phyloP scores from a whole-genome alignment of 768 basidiomycete species.

The Candolleomyces aberdarensis region DNA sequence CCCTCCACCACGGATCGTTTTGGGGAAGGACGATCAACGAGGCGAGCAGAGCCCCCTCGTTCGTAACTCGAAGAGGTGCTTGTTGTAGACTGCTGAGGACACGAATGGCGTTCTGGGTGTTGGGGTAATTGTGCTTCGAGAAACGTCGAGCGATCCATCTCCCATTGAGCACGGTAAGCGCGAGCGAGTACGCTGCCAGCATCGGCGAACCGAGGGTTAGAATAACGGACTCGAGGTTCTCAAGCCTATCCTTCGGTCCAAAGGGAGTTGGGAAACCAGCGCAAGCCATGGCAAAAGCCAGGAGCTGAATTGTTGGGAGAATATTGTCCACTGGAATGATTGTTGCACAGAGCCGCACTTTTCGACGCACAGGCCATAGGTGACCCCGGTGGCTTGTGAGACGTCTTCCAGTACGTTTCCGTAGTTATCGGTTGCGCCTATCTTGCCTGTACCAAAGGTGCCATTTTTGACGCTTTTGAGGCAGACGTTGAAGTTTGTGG shows the following conservation, averaged over 20 bases:
- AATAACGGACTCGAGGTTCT: conserved; percentile 40
- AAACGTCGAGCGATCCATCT: conserved; percentile 37
- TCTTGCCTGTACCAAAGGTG: conserved; percentile 4
- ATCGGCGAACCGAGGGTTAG: conserved; percentile 43
- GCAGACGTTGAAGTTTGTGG: conserved; percentile 18
- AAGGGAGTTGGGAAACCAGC: conserved; percentile 47
- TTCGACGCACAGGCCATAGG: conserved; percentile 24
- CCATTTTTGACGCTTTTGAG: conserved; percentile 17
- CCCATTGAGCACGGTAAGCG: conserved; percentile 41
- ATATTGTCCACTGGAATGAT: conserved; percentile 28
- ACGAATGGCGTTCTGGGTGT: conserved; percentile 25
- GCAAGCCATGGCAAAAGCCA: conserved; percentile 52
- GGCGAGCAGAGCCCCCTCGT: conserved; percentile 25
- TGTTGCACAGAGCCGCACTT: conserved; percentile 24
- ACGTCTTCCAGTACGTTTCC: conserved; percentile 21
- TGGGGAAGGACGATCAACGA: conserved; percentile 12
- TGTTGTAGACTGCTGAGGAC: conserved; percentile 41
- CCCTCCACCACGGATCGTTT: conserved; percentile 42
- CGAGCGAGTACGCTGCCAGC: conserved; percentile 44
- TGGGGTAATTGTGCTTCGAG: conserved; percentile 26
- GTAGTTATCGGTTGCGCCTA: conserved; percentile 23
- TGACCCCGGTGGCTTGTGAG: conserved; percentile 23
- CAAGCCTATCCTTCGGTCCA: conserved; percentile 33
- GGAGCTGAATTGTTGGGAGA: conserved; percentile 36
- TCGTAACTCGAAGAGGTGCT: conserved; percentile 30